Evolutionary conservation across 2,329 filamentous ascomycete species (phyloP).

Genomic region (Teratosphaeriaceae sp.): DNA sequence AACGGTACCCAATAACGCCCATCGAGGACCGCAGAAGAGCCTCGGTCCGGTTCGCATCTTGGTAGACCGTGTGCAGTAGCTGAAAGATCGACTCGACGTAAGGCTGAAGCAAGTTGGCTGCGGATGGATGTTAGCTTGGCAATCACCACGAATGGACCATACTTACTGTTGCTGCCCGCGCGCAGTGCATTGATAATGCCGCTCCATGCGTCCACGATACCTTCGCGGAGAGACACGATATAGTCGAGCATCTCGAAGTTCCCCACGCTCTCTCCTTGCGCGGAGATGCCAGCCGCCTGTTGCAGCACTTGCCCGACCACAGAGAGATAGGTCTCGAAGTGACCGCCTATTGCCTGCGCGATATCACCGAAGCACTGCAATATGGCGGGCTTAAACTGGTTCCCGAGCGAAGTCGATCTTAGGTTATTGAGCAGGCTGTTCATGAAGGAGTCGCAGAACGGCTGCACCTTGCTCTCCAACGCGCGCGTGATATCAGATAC

Average conservation of each 20-base stretch:
- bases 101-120: slow-evolving; percentile 64
- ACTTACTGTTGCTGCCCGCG: slow-evolving; percentile 66
- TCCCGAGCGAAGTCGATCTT: slow-evolving; percentile 70
- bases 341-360: slow-evolving; percentile 82
- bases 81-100: slow-evolving; percentile 83
- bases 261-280: slow-evolving; percentile 54
- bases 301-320: slow-evolving; percentile 92
- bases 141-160: neutral
- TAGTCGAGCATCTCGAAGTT: slow-evolving; percentile 97
- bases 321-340: slow-evolving; percentile 87
- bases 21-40: slow-evolving; percentile 87
- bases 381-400: slow-evolving; percentile 97
- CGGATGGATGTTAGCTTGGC: slow-evolving; percentile 25
- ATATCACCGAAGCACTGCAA: slow-evolving; percentile 98
- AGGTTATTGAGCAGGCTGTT: slow-evolving; percentile 93
- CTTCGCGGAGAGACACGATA: slow-evolving; percentile 86
- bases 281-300: slow-evolving; percentile 79
- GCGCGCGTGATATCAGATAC: slow-evolving; percentile 95
- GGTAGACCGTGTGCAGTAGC: slow-evolving; percentile 71
- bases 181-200: slow-evolving; percentile 96
- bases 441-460: slow-evolving; percentile 97
- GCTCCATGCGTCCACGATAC: slow-evolving; percentile 98
- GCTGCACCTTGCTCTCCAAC: slow-evolving; percentile 81
- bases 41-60: slow-evolving; percentile 84
- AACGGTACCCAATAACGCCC: slow-evolving; percentile 86